These are phyloP conservation scores for Calonectria pseudoturangicola DNA, from an alignment of 2,329 filamentous ascomycete genomes.

Conservation along the genomic window DNA sequence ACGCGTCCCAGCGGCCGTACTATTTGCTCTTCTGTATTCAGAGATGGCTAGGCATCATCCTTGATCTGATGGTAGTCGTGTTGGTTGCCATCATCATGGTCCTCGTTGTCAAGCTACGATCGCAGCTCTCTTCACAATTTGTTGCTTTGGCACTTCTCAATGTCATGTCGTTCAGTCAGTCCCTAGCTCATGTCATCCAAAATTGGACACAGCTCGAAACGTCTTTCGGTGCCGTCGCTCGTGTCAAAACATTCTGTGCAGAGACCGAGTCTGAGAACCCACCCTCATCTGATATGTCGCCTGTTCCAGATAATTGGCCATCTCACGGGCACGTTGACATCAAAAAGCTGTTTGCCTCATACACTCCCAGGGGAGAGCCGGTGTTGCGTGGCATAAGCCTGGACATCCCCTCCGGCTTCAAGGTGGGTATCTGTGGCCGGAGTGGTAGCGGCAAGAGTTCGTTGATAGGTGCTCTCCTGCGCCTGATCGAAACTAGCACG, in stretches of 20 bases:
- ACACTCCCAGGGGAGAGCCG: slow-evolving; percentile 47
- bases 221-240: slow-evolving; percentile 38
- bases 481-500: slow-evolving; percentile 65
- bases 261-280: slow-evolving; percentile 38
- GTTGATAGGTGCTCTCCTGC: slow-evolving; percentile 66
- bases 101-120: slow-evolving; percentile 62
- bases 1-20: slow-evolving; percentile 57
- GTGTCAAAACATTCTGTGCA: slow-evolving; percentile 35
- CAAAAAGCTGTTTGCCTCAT: slow-evolving; percentile 55
- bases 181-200: slow-evolving; percentile 57
- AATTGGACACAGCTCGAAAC: slow-evolving; percentile 57
- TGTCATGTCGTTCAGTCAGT: slow-evolving; percentile 56
- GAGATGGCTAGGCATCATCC: slow-evolving; percentile 68
- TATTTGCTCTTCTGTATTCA: slow-evolving; percentile 69
- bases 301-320: neutral
- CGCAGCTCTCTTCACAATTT: slow-evolving; percentile 44
- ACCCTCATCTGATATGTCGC: neutral
- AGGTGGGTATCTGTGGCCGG: slow-evolving; percentile 66
- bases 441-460: slow-evolving; percentile 61
- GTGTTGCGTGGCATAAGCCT: slow-evolving; percentile 57
- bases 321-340: neutral
- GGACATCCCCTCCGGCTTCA: slow-evolving; percentile 57
- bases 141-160: slow-evolving; percentile 48
- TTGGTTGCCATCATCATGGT: slow-evolving; percentile 67
- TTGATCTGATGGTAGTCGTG: slow-evolving; percentile 67